phyloP scores from a whole-genome alignment of 495 filamentous ascomycete genomes.

The Oidiodendron maius region DNA sequence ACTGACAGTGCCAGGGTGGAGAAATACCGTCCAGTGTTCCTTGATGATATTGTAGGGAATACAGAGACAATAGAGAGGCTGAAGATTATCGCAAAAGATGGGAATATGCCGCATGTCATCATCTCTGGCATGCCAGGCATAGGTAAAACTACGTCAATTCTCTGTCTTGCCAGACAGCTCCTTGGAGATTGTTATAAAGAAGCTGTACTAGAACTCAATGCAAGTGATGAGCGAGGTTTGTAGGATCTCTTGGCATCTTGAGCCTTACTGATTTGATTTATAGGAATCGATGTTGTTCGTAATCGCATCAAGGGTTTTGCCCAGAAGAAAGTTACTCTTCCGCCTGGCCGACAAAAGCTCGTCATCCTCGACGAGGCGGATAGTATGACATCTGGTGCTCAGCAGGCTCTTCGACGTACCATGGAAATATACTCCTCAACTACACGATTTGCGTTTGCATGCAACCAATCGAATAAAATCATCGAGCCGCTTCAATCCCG shows the following conservation, averaged over 20 bases:
- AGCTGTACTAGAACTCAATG: slow-evolving; percentile 93
- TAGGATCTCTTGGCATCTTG: background rate
- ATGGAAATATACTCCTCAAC: slow-evolving; percentile 99
- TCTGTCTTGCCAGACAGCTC: slow-evolving; percentile 89
- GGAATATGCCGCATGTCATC: slow-evolving; percentile 99
- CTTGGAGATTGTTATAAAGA: slow-evolving; percentile 95
- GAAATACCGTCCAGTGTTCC: slow-evolving; percentile 90
- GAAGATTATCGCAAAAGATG: slow-evolving; percentile 98
- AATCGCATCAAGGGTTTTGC: slow-evolving; percentile 98
- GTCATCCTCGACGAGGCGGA: slow-evolving; percentile 98
- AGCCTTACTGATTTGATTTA: background rate
- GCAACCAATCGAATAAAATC: slow-evolving; percentile 98
- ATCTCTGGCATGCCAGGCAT: slow-evolving; percentile 99
- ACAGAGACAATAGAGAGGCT: slow-evolving; percentile 94
- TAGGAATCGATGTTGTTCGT: slow-evolving; percentile 95
- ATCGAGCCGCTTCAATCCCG: slow-evolving; percentile 96
- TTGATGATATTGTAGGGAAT: slow-evolving; percentile 97
- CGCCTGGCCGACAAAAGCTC: slow-evolving; percentile 84
- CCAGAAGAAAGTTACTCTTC: slow-evolving; percentile 97
- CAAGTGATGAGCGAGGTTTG: slow-evolving; percentile 85
- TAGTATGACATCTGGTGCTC: slow-evolving; percentile 93
- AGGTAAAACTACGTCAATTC: slow-evolving; percentile 93
- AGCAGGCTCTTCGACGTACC: slow-evolving; percentile 90
- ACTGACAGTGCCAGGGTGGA: slow-evolving; percentile 68
- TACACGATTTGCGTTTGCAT: slow-evolving; percentile 95